Percentiles rank a stretch among this genome's conserved stretches.
Conservation (phyloP, 2,329 filamentous ascomycete species). For the Pseudopyrenochaeta lycopersici region DNA sequence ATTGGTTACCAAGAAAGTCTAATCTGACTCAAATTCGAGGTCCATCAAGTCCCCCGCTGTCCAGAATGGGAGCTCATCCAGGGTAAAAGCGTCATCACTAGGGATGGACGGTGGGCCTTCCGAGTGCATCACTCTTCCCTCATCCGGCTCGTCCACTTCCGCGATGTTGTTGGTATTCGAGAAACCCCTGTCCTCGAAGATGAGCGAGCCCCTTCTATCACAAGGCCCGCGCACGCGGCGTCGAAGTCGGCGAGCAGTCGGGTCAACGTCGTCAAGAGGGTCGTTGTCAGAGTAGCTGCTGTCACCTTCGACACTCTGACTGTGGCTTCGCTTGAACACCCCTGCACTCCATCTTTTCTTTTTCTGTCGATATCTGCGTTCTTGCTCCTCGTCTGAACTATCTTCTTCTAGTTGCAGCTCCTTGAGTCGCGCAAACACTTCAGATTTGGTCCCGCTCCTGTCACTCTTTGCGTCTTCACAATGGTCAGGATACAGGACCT, state of each 20-base stretch:
- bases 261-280: slow-evolving; percentile 50
- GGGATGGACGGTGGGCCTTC: slow-evolving; percentile 48
- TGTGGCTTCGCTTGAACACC: slow-evolving; percentile 57
- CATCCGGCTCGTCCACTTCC: slow-evolving; percentile 51
- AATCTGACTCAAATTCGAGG: slow-evolving; percentile 34
- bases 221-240: slow-evolving; percentile 50
- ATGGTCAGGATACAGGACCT: slow-evolving; percentile 56
- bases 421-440: slow-evolving; percentile 45
- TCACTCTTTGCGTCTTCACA: slow-evolving; percentile 54
- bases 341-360: slow-evolving; percentile 55
- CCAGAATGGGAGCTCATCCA: slow-evolving; percentile 51
- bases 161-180: slow-evolving; percentile 45
- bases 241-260: slow-evolving; percentile 52
- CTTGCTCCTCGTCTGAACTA: slow-evolving; percentile 44
- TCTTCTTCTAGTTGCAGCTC: slow-evolving; percentile 46
- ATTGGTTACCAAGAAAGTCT: slow-evolving; percentile 3
- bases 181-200: slow-evolving; percentile 52
- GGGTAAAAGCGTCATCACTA: slow-evolving; percentile 49
- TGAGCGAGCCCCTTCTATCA: slow-evolving; percentile 46
- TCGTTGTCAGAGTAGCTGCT: slow-evolving; percentile 54
- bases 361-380: slow-evolving; percentile 42
- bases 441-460: slow-evolving; percentile 35
- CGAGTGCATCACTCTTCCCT: slow-evolving; percentile 37
- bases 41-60: slow-evolving; percentile 39
- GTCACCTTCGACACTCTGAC: slow-evolving; percentile 56